Evolutionary conservation across 441 rosid genomes (phyloP).

Genomic region (Populus hybrid): DNA sequence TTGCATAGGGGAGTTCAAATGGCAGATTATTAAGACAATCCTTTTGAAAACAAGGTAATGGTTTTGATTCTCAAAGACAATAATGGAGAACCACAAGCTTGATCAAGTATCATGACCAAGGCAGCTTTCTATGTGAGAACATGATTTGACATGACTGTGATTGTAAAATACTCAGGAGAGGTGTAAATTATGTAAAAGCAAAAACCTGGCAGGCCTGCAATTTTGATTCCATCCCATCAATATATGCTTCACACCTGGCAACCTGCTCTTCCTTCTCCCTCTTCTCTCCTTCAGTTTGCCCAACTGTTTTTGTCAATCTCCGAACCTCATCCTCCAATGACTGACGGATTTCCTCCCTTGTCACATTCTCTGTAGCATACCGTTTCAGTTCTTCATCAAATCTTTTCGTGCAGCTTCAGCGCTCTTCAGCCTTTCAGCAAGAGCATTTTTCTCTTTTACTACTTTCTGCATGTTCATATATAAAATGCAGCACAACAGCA

Average conservation of each 20-base stretch:
- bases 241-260: conserved; percentile 91
- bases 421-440: conserved; percentile 82
- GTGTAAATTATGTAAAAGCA: conserved; percentile 7
- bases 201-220: conserved; percentile 92
- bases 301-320: conserved; percentile 75
- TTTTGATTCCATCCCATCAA: conserved; percentile 94
- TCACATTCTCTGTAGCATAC: conserved; percentile 76
- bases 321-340: conserved; percentile 90
- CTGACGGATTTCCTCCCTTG: conserved; percentile 84
- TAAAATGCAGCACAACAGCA: conserved; percentile 12
- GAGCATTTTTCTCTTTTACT: conserved; percentile 87
- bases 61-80: neutral
- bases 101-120: neutral
- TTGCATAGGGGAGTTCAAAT: neutral
- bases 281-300: conserved; percentile 94
- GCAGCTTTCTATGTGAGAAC: neutral
- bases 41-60: neutral
- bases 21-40: neutral
- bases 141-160: neutral
- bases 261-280: conserved; percentile 93
- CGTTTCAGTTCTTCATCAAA: conserved; percentile 92
- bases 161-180: neutral
- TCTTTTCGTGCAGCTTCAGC: conserved; percentile 89
- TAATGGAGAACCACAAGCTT: neutral
- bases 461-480: conserved; percentile 61